Evolutionary conservation across 768 basidiomycete genomes (phyloP).

Genomic region (Leucocoprinus birnbaumii): DNA sequence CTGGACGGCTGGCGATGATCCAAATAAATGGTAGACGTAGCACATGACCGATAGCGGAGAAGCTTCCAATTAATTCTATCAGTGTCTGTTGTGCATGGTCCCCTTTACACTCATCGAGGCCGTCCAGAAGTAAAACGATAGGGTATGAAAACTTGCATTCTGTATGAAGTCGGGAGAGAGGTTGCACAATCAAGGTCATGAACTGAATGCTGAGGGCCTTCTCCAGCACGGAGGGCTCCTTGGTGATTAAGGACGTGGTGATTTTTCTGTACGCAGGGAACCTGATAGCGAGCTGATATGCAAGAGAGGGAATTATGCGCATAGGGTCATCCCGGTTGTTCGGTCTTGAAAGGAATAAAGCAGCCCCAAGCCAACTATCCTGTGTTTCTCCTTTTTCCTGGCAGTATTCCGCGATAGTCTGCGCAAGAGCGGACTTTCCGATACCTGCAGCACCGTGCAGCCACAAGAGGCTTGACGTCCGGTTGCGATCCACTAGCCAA

Average conservation of each 20-base stretch:
- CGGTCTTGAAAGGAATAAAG: conserved; percentile 2
- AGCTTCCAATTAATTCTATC: background rate
- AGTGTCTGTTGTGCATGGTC: background rate
- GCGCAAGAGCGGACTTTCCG: conserved; percentile 5
- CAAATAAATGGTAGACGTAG: background rate
- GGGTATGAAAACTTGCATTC: background rate
- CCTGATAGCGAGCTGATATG: background rate
- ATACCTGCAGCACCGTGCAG: conserved; percentile 5
- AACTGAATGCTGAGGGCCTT: background rate
- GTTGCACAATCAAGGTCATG: background rate
- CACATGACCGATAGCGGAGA: background rate
- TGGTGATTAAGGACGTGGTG: background rate
- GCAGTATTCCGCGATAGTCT: conserved; percentile 1
- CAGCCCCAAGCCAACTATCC: background rate
- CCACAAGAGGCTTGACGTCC: background rate
- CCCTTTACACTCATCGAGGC: background rate
- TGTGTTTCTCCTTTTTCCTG: background rate
- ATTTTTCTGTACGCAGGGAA: background rate
- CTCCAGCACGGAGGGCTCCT: background rate
- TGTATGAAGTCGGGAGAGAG: background rate
- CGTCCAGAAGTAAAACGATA: background rate
- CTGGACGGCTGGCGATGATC: background rate
- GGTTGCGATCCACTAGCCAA: background rate
- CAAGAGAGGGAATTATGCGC: background rate
- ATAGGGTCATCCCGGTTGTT: background rate